These are phyloP conservation scores for Ceratonia siliqua DNA, from an alignment of 306 rosid genomes.

Conservation along the genomic window DNA sequence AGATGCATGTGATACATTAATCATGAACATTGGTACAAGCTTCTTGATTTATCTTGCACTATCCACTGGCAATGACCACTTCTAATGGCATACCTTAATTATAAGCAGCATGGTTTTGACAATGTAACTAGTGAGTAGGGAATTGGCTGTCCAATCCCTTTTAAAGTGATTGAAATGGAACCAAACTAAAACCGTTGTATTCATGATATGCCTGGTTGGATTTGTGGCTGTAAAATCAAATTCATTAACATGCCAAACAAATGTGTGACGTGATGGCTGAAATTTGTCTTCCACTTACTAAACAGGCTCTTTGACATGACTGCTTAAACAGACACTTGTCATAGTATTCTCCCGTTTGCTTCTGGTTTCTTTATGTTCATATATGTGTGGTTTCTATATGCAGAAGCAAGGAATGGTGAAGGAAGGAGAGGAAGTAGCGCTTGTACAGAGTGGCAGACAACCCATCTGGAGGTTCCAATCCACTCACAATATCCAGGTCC, in stretches of 20 bases:
- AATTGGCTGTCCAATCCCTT: too few relatives aligned
- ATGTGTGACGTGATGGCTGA: background rate
- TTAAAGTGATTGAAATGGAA: too few relatives aligned
- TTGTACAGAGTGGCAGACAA: slow-evolving; percentile 95
- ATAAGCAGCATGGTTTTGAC: too few relatives aligned
- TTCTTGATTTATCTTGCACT: too few relatives aligned
- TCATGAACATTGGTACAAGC: too few relatives aligned
- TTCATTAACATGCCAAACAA: background rate
- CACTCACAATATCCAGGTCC: slow-evolving; percentile 94
- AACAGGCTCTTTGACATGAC: background rate
- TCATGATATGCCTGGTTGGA: background rate
- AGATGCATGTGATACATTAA: too few relatives aligned
- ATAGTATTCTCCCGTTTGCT: background rate
- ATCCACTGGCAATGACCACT: background rate
- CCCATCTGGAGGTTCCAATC: slow-evolving; percentile 99
- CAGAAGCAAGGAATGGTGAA: slow-evolving; percentile 96
- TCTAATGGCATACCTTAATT: background rate
- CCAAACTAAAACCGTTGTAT: too few relatives aligned
- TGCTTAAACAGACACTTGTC: background rate
- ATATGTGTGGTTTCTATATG: slow-evolving; percentile 13
- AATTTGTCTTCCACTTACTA: background rate
- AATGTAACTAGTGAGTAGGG: too few relatives aligned
- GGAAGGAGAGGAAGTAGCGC: slow-evolving; percentile 96
- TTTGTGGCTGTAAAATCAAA: background rate
- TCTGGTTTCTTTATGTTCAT: slow-evolving; percentile 3